A percentile compares a stretch with the other conserved stretches of the same genome.
Evolutionary conservation across 345 rosid species (phyloP).

Genomic region (Psidium friedrichsthalianum): DNA sequence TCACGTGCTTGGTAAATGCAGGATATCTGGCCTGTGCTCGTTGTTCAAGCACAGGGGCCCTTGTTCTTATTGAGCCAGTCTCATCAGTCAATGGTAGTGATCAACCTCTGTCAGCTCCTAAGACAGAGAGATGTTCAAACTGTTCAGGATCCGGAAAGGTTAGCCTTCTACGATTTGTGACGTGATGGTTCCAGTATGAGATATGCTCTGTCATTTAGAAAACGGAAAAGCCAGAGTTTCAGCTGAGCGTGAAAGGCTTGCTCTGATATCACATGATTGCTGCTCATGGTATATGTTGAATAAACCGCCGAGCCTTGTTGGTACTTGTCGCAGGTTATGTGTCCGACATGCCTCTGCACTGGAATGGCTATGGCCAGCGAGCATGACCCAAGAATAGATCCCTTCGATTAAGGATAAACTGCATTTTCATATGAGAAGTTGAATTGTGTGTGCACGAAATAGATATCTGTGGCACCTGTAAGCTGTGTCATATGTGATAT

Average conservation of each 20-base stretch:
- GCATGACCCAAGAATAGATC: constrained; percentile 89
- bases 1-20: constrained; percentile 16
- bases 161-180: not conserved
- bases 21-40: constrained; percentile 99
- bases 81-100: constrained; percentile 38
- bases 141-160: constrained; percentile 99
- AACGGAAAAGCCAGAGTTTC: not conserved
- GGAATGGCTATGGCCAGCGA: constrained; percentile 99
- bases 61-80: constrained; percentile 59
- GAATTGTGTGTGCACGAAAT: not conserved
- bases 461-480: not conserved
- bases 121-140: constrained; percentile 83
- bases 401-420: constrained; percentile 46
- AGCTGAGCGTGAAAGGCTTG: not conserved
- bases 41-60: constrained; percentile 75
- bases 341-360: constrained; percentile 96
- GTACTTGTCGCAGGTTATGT: constrained; percentile 61
- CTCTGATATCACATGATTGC: not conserved
- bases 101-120: constrained; percentile 44
- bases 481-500: not conserved
- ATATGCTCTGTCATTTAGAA: not conserved
- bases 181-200: not conserved
- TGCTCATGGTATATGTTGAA: not conserved
- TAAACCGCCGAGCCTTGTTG: not conserved
- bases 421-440: not conserved